Evolutionary conservation across 371 early-diverging fungal species (phyloP), one percentile per base, ranked within the genome.

Genomic region (Mucor velutinosus): DNA sequence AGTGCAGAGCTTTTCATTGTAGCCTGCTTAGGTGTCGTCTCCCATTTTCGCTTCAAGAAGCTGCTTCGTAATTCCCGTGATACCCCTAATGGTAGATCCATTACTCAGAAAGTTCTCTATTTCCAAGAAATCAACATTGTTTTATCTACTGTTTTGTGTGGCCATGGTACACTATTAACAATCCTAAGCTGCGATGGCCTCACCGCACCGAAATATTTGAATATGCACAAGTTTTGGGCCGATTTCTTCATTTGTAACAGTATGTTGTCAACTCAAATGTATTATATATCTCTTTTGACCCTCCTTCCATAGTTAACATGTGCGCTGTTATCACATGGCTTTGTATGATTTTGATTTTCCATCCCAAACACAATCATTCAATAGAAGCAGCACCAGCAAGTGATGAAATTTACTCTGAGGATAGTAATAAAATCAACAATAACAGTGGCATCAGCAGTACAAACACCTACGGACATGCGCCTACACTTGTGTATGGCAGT

Each of bases 171-270:
- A 5, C 56, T 76, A 5, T 72, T 81, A 32, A 77, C 80, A 11
- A 69, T 78, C 7, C 71, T 85, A 15, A 78, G 80, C 33, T 72
- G 69, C 35, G 85, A 85, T 67, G 77, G 75, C 43, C 49, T 85
- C 27, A 83, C 77, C 3, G 56, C 51, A 2, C 58, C 61, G 37
- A 77, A 77, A 43, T 58, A 57, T 15, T 39, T 80, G n/a, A 83
- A 80, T 59, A 58, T 51, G 0, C 83, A 83, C 67, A 83, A 83
- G 35, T 83, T 83, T 49, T 70, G 79, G 3, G 80, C 83, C 0
- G 83, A 83, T 63, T 76, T 83, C 17, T 66, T 83, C 35, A 83
- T 83, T 32, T 83, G 83, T 51, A 80, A 81, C 64, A 80, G 80
- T 80, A 80, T 64, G 71, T 67, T 21, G 14, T 0, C 30, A 2